These are phyloP conservation scores for Nannochloropsis gaditana DNA, from an alignment of 108 stramenopile genomes.

Conservation along the genomic window DNA sequence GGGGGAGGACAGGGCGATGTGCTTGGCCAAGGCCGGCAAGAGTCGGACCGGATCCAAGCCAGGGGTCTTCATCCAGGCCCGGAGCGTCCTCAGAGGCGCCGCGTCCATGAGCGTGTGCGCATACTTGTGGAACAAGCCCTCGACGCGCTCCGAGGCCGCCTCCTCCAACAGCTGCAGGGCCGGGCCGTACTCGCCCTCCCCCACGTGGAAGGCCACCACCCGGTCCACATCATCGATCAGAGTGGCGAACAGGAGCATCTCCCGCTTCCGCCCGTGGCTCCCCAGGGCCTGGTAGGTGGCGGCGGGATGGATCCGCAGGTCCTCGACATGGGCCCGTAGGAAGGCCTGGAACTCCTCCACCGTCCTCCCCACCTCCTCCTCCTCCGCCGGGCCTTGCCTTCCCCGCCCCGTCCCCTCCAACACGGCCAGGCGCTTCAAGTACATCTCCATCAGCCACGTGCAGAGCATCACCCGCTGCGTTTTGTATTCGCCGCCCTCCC, in stretches of 20 bases:
- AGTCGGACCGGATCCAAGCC: neutral
- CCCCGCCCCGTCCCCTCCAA: constrained; percentile 22
- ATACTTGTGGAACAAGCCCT: constrained; percentile 47
- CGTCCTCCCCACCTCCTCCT: constrained; percentile 24
- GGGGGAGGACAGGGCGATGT: neutral
- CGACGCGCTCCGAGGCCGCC: constrained; percentile 44
- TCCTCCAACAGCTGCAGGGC: constrained; percentile 34
- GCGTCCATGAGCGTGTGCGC: constrained; percentile 41
- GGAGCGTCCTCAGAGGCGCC: constrained; percentile 30
- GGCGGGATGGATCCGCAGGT: constrained; percentile 25
- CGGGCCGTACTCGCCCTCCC: constrained; percentile 26
- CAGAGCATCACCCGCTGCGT: constrained; percentile 43
- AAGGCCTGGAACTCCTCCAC: constrained; percentile 32
- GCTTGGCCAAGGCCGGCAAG: constrained; percentile 1
- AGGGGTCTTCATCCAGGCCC: constrained; percentile 21
- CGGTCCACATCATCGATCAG: constrained; percentile 42
- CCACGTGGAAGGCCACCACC: constrained; percentile 37
- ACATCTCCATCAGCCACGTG: constrained; percentile 48
- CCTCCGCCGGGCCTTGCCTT: neutral
- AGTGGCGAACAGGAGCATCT: constrained; percentile 34
- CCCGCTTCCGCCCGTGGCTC: constrained; percentile 33
- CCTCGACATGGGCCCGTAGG: constrained; percentile 24
- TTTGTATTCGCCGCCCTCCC: constrained; percentile 30
- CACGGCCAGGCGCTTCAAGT: constrained; percentile 26
- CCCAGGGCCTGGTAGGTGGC: constrained; percentile 35